A percentile compares a stretch with the other conserved stretches of the same genome.
These are phyloP conservation scores for Suillus americanus DNA, from an alignment of 768 basidiomycete species.

Conservation along the genomic window DNA sequence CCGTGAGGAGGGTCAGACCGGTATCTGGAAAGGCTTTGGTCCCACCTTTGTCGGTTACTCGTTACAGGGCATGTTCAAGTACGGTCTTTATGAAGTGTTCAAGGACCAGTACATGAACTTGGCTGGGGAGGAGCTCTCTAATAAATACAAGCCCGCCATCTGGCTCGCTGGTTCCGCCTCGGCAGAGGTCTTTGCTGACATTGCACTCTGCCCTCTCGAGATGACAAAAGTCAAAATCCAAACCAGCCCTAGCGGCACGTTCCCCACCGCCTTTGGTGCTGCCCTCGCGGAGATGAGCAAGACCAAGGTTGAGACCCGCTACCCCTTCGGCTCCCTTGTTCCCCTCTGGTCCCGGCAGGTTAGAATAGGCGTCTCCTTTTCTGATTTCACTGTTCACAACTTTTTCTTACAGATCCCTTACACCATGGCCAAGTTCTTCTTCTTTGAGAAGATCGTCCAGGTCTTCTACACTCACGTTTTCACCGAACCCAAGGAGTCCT, in stretches of 20 bases:
- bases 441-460: constrained; percentile 87
- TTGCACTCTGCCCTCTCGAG: constrained; percentile 93
- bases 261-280: constrained; percentile 73
- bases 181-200: constrained; percentile 93
- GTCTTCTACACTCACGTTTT: constrained; percentile 89
- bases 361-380: constrained; percentile 15
- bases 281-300: constrained; percentile 68
- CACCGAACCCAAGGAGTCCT: constrained; percentile 73
- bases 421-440: constrained; percentile 99
- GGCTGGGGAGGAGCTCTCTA: constrained; percentile 77
- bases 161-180: constrained; percentile 95
- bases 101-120: constrained; percentile 91
- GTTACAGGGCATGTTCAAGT: constrained; percentile 97
- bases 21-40: constrained; percentile 93
- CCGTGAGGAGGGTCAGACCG: constrained; percentile 78
- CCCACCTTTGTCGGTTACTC: constrained; percentile 94
- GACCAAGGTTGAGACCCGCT: constrained; percentile 71
- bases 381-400: neutral
- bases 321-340: constrained; percentile 81
- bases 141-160: constrained; percentile 85
- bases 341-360: constrained; percentile 90
- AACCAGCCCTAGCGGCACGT: constrained; percentile 71
- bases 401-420: constrained; percentile 73
- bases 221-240: constrained; percentile 94
- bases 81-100: constrained; percentile 97